Base-by-base conservation (phyloP, 495 filamentous ascomycete species). In the Penicillium tannophilum region DNA sequence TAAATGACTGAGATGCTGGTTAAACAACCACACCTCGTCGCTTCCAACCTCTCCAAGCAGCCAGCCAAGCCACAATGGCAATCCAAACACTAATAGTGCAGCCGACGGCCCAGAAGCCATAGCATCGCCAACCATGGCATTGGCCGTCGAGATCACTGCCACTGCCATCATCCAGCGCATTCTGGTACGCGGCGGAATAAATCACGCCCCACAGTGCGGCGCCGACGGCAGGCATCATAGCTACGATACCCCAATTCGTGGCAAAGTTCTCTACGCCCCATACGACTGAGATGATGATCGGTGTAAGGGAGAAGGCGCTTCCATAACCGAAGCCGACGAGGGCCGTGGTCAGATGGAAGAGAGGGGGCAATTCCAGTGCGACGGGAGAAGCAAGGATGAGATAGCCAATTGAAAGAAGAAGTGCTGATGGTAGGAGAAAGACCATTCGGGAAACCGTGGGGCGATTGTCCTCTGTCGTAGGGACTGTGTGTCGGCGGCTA, bases 221-320 rank as follows among this genome's bases (percentile, higher is more conserved):
- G 0, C 93, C 93, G 3, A 84, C 71, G 2, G 93, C 94, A 9
- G 94, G 94, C 49, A 92, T 88, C 77, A 95, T 90, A 35, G 90
- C 90, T 16, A 98, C 87, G 58, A 97, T 91, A 14, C 94, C 94
- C 88, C 93, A 98, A 64, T 98, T 98, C 3, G 94, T 98, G 58
- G 90, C 94, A 71, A 98, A 98, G 72, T 98, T 98, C 76, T 97
- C 91, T 2, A 96, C 92, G 36, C 94, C 94, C 94, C 94, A 98
- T 45, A 98, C 92, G 24, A 97, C 90, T 52, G 84, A 89, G 62
- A 97, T 86, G 59, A 97, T 89, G 66, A 97, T 97, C 4, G 94
- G 94, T 0, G 87, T 85, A 14, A 98, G 82, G 41, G 86, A 89
- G 76, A 98, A 98, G 41, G 90, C 84, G 26, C 92, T 91, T 46